Conservation (phyloP, 441 rosid species). For the Populus hybrid region DNA sequence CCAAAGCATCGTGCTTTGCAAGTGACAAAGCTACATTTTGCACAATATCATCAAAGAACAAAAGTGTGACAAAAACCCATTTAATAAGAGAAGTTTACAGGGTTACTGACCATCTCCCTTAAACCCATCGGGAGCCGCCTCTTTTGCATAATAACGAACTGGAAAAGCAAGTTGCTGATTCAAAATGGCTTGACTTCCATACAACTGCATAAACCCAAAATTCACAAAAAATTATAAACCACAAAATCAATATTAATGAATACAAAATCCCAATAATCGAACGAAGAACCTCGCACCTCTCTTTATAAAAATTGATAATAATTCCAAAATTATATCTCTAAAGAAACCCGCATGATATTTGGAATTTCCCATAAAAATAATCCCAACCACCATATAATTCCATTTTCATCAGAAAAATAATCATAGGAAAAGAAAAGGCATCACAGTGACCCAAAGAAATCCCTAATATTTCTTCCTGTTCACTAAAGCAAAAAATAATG, state of each 20-base stretch:
- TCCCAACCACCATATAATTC: neutral
- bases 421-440: neutral
- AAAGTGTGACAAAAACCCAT: neutral
- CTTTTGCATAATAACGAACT: constrained; percentile 69
- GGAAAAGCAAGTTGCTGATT: constrained; percentile 33
- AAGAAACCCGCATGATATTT: neutral
- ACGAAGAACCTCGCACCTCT: neutral
- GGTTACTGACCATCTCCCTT: constrained; percentile 84
- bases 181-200: constrained; percentile 30
- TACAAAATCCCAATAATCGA: no score
- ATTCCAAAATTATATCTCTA: neutral
- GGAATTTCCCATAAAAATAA: neutral
- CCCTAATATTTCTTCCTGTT: neutral
- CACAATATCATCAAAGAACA: neutral
- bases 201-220: constrained; percentile 42
- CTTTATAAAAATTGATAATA: neutral
- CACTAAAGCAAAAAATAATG: no score
- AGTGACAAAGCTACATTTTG: neutral
- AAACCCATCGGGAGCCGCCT: constrained; percentile 46
- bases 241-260: no score
- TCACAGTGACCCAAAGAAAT: neutral
- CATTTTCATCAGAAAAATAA: neutral
- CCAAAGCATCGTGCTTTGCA: neutral
- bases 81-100: neutral
- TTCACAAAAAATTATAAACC: neutral